Base-by-base conservation (phyloP, 768 basidiomycete species). In the Lepiota venenata region DNA sequence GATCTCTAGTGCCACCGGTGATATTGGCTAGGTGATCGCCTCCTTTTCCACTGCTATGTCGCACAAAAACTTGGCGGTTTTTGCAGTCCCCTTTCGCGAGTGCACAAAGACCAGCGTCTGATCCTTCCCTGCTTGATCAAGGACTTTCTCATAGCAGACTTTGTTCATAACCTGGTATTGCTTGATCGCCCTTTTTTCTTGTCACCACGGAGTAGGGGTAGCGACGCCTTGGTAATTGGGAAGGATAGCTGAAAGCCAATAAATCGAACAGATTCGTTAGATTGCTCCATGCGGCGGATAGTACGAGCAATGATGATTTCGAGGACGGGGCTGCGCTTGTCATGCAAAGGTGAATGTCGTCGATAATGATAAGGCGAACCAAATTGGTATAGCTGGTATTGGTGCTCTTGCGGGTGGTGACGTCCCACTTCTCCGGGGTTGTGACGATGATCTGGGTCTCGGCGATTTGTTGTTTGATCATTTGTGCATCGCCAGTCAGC, bases 381-480 rank as follows among this genome's bases (percentile, higher is more conserved):
- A 98, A 85, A 65, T 97, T 98, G 45, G 94, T 98, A 69, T 98
- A 98, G 58, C 88, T 91, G 16, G 92, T 94, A 63, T 98, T 96
- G 0, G 95, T 96, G 60, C 86, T 91, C 75, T 99, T 99, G 62
- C 97, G 88, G 4, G 96, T 98, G 67, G 98, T 96, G 64, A 99
- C 97, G 61, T 99, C 96, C 93, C 93, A 99, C 69, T 99, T 98
- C 73, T 99, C 97, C 0, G 96, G 97, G 0, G 97, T 98, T 0
- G 95, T 97, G 58, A 98, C 94, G 68, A 98, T 98, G 65, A 99
- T 92, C 66, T 98, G 95, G 0, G 96, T 97, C 64, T 95, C 94
- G 9, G 93, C 73, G 51, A 98, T 98, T 69, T 98, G 96, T 57
- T 91, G 87, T 68, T 98, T 99, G 50, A 94, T 99, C 82, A 98